Evolutionary conservation across 805 yeast species (phyloP).

Genomic region (Crinitomyces ghanaensis): DNA sequence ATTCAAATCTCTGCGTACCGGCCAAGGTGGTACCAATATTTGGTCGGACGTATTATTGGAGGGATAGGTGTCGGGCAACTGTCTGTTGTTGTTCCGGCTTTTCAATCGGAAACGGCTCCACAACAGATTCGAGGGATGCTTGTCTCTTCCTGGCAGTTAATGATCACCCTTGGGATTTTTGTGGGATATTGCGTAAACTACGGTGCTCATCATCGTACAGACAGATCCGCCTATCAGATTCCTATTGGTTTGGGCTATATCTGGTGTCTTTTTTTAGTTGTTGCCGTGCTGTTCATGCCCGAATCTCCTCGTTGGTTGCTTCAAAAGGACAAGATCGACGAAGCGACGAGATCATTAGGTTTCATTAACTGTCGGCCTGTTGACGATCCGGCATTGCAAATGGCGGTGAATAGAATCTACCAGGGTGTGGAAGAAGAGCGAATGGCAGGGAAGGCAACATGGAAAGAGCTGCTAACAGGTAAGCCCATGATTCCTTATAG

Average conservation of each 20-base stretch:
- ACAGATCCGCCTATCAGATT: conserved; percentile 49
- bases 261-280: conserved; percentile 49
- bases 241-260: conserved; percentile 67
- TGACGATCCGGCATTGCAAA: conserved; percentile 24
- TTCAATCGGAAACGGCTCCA: conserved; percentile 74
- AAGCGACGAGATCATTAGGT: conserved; percentile 45
- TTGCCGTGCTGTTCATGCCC: conserved; percentile 59
- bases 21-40: conserved; percentile 33
- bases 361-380: conserved; percentile 29
- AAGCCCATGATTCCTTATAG: conserved; percentile 33
- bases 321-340: conserved; percentile 41
- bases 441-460: conserved; percentile 38
- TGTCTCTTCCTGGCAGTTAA: conserved; percentile 68
- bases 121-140: conserved; percentile 68
- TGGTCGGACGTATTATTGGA: conserved; percentile 60
- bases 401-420: conserved; percentile 27
- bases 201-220: conserved; percentile 41
- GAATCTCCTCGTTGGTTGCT: conserved; percentile 69
- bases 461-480: conserved; percentile 41
- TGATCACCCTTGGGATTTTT: conserved; percentile 60
- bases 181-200: conserved; percentile 62
- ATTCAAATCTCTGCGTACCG: conserved; percentile 33
- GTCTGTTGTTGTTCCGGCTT: conserved; percentile 65
- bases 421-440: conserved; percentile 41
- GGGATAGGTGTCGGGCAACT: conserved; percentile 73